These are phyloP conservation scores for Candida buenavistaensis DNA, from an alignment of 1,139 yeast species.

Conservation along the genomic window DNA sequence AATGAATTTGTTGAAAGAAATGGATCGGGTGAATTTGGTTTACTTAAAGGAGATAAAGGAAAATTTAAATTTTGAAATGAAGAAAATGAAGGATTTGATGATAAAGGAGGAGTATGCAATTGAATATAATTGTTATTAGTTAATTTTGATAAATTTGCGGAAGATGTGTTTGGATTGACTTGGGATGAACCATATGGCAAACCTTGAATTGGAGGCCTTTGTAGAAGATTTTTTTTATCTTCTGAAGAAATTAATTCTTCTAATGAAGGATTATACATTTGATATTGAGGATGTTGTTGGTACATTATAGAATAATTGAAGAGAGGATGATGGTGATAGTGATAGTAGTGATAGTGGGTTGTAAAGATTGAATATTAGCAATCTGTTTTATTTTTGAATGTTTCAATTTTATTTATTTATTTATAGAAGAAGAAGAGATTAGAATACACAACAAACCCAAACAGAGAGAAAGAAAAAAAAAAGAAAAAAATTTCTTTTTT, in stretches of 20 bases:
- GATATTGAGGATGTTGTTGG: conserved; percentile 1
- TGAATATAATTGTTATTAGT: conserved; percentile 8
- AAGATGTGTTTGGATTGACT: conserved; percentile 29
- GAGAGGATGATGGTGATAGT: conserved; percentile 2
- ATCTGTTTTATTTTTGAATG: too few species aligned
- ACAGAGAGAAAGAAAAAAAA: too few species aligned
- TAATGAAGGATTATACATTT: conserved; percentile 9
- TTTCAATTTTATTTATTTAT: too few species aligned
- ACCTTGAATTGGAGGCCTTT: conserved; percentile 1
- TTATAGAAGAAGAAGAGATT: too few species aligned
- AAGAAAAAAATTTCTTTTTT: too few species aligned
- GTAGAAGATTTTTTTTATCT: conserved; percentile 3
- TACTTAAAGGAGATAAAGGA: conserved; percentile 39
- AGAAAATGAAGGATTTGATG: conserved; percentile 12
- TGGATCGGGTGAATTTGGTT: conserved; percentile 31
- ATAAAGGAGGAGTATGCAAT: conserved; percentile 13
- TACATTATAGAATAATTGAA: too few species aligned
- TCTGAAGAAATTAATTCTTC: conserved; percentile 8
- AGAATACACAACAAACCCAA: too few species aligned
- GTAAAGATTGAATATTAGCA: too few species aligned
- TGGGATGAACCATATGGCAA: conserved; percentile 14
- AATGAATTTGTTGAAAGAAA: conserved; percentile 9
- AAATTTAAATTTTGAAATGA: conserved; percentile 9
- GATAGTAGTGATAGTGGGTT: not conserved
- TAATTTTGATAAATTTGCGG: conserved; percentile 27